A percentile compares a stretch with the other conserved stretches of the same genome.
Conservation (phyloP, 139 green algal species). For the Chlamydomonas sp. region DNA sequence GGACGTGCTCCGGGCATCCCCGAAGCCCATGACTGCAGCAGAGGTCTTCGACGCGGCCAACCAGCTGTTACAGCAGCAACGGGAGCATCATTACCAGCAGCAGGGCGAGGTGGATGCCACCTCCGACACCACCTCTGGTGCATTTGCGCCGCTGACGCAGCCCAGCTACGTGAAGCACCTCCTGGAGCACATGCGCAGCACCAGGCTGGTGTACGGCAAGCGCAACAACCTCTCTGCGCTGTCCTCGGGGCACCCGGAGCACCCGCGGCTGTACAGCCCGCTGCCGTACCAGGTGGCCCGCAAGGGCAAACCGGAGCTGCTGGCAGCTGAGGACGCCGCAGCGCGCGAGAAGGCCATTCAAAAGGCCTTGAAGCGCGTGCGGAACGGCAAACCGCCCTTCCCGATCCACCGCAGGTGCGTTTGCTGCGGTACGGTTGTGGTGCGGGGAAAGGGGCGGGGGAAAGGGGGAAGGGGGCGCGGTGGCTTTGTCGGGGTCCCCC, state of each 20-base stretch:
- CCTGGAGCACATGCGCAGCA: constrained; percentile 40
- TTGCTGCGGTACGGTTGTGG: neutral
- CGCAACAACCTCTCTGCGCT: constrained; percentile 29
- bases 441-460: neutral
- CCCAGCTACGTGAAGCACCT: constrained; percentile 5
- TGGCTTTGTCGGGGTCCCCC: neutral
- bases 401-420: constrained; percentile 37
- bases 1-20: neutral
- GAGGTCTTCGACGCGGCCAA: constrained; percentile 24
- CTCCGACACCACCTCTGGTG: neutral
- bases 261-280: constrained; percentile 38
- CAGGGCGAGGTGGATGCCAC: neutral
- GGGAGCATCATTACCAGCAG: neutral
- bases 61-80: neutral
- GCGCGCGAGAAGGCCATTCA: neutral
- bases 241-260: constrained; percentile 13
- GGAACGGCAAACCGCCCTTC: constrained; percentile 40
- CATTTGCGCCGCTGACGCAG: neutral
- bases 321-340: neutral
- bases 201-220: constrained; percentile 30
- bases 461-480: neutral
- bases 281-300: constrained; percentile 28
- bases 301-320: neutral
- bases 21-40: neutral
- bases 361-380: constrained; percentile 38